phyloP scores from a whole-genome alignment of 2,329 filamentous ascomycete genomes.

The Balansia obtecta region DNA sequence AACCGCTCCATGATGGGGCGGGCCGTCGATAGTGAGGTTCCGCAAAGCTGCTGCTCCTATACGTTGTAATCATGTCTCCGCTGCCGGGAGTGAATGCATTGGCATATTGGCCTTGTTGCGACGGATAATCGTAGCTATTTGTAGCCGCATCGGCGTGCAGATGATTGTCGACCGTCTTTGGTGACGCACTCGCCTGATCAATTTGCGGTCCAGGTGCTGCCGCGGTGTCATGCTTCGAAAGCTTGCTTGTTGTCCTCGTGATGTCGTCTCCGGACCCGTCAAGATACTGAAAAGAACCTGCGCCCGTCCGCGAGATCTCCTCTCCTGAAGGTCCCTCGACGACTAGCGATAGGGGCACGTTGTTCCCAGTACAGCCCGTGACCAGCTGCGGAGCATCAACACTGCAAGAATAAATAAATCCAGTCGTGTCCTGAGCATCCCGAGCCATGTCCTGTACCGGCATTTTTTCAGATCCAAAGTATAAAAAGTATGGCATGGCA shows the following conservation, averaged over 20 bases:
- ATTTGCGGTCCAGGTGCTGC: constrained; percentile 23
- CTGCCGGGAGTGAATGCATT: constrained; percentile 27
- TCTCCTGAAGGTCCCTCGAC: constrained; percentile 40
- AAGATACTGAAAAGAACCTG: constrained; percentile 36
- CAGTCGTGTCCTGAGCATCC: constrained; percentile 41
- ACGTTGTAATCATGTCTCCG: constrained; percentile 43
- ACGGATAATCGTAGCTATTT: constrained; percentile 34
- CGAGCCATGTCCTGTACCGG: constrained; percentile 47
- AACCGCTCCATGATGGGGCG: constrained; percentile 28
- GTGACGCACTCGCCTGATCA: constrained; percentile 27
- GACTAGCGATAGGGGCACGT: constrained; percentile 42
- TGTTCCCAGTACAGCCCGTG: constrained; percentile 36
- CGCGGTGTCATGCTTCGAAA: constrained; percentile 23
- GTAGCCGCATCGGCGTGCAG: constrained; percentile 26
- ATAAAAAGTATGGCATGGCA: constrained; percentile 48
- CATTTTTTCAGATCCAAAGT: constrained; percentile 69
- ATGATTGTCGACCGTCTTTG: constrained; percentile 29
- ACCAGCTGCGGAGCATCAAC: constrained; percentile 55
- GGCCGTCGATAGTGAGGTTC: constrained; percentile 33
- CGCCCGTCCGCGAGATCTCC: constrained; percentile 36
- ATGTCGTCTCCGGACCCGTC: constrained; percentile 34
- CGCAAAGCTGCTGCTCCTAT: constrained; percentile 38
- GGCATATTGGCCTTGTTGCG: constrained; percentile 28
- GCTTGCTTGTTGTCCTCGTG: constrained; percentile 24
- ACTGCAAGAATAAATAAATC: constrained; percentile 59